Conservation (phyloP, 2,329 filamentous ascomycete genomes). For the Fusarium verrucosum region DNA sequence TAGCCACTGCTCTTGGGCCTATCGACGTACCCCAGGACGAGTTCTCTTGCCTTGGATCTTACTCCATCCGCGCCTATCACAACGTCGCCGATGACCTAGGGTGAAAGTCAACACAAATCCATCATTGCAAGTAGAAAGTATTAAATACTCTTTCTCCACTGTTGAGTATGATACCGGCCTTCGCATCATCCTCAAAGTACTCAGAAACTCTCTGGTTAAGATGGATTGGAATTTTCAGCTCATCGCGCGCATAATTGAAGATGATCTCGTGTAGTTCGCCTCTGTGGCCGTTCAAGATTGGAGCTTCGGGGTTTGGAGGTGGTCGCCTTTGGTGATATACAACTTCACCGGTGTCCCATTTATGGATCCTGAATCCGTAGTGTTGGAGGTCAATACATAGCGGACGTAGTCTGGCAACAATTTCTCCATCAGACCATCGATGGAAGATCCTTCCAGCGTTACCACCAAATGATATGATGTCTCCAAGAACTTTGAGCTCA, state of each 20-base stretch:
- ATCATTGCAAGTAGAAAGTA: rapidly evolving
- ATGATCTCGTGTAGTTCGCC: slow-evolving; percentile 31
- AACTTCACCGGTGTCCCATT: slow-evolving; percentile 54
- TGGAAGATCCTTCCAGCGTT: slow-evolving; percentile 60
- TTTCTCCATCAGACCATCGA: slow-evolving; percentile 60
- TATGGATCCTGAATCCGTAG: slow-evolving; percentile 57
- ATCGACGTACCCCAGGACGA: slow-evolving; percentile 29
- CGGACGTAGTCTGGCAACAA: slow-evolving; percentile 49
- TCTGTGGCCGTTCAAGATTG: slow-evolving; percentile 29
- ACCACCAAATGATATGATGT: slow-evolving; percentile 35
- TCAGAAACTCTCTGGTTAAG: slow-evolving; percentile 20
- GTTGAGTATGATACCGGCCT: slow-evolving; percentile 20
- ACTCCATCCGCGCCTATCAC: slow-evolving; percentile 35
- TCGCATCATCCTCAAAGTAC: slow-evolving; percentile 11
- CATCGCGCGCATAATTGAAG: slow-evolving; percentile 28
- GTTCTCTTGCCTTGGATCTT: slow-evolving; percentile 32
- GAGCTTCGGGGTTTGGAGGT: slow-evolving; percentile 27
- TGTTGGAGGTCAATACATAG: slow-evolving; percentile 42
- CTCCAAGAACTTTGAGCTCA: slow-evolving; percentile 65
- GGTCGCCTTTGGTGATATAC: slow-evolving; percentile 63
- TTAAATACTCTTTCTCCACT: slow-evolving; percentile 8
- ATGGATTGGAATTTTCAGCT: slow-evolving; percentile 23
- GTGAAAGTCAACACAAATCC: not conserved
- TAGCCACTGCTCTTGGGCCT: slow-evolving; percentile 35
- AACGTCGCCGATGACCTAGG: slow-evolving; percentile 22